Evolutionary conservation across 441 rosid genomes (phyloP), one percentile per base, ranked within the genome.

Genomic region (Croton laevigatus): DNA sequence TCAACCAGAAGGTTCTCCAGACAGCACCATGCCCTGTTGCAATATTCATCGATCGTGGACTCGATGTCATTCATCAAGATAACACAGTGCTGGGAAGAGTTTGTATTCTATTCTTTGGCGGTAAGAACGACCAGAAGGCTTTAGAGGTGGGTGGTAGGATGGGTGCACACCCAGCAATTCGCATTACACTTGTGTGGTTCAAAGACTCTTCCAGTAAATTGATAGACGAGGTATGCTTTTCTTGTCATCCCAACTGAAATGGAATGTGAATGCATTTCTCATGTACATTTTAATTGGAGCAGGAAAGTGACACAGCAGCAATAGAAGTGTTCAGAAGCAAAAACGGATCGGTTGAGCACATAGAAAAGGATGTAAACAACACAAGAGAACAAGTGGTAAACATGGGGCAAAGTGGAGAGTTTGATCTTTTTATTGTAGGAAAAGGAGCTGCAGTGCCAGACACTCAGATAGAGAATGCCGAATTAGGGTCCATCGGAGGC

Each of bases 11-110:
- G 42, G 87, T 87, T 38, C 71, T 84, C 0, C 69, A 65, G 5
- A 66, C 12, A 3, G 84, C 87, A 9, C 79, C 83, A 0, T 83
- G 87, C 65, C 65, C 87, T 0, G 85, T 87, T 23, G 87, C 86
- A 0, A 53, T 85, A 45, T 79, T 85, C 2, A 71, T 85, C 8
- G 82, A 87, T 61, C 81, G 75, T 37, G 77, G 86, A 4, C 62
- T 72, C 8, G 70, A 71, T 5, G 42, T 36, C 16, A 37, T 34
- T 11, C 14, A 60, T 14, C 51, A 42, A 8, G 36, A 65, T 0
- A 38, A 57, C 11, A 17, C 44, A 11, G 19, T 3, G 46, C 23
- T 12, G 1, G 73, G 65, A 72, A 66, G 73, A 23, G 65, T 84
- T 27, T 78, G 81, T 45, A 32, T 79, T 6, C 0, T 84, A 48